A percentile compares a stretch with the other conserved stretches of the same genome.
Evolutionary conservation across 2,329 filamentous ascomycete genomes (phyloP).

Genomic region (Tolypocladium pustulatum): DNA sequence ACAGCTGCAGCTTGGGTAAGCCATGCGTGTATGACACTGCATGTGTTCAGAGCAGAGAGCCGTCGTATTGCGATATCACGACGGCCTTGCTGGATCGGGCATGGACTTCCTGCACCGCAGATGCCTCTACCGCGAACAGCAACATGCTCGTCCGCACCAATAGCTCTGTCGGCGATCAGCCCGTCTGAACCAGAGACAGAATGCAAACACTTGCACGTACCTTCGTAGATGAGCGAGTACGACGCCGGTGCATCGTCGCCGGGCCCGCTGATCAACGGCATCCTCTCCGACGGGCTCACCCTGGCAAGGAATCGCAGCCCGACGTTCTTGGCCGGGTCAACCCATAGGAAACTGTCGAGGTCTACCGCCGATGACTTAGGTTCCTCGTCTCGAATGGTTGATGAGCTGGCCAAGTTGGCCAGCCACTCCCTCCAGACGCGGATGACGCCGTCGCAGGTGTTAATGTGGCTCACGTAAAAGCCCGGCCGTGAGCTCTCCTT

Average conservation of each 20-base stretch:
- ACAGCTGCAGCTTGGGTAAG: background rate
- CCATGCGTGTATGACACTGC: background rate
- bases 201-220: constrained; percentile 29
- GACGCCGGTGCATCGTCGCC: constrained; percentile 58
- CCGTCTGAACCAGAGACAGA: background rate
- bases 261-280: constrained; percentile 42
- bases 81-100: constrained; percentile 55
- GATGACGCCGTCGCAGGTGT: constrained; percentile 56
- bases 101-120: constrained; percentile 48
- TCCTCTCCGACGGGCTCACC: constrained; percentile 20
- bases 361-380: background rate
- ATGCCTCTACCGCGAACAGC: constrained; percentile 55
- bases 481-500: constrained; percentile 51
- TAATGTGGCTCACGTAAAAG: constrained; percentile 53
- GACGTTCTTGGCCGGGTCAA: constrained; percentile 49
- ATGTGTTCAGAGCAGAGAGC: background rate
- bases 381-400: background rate
- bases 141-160: constrained; percentile 54
- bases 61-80: constrained; percentile 36
- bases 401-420: constrained; percentile 23
- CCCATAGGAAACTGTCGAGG: constrained; percentile 49
- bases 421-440: constrained; percentile 68
- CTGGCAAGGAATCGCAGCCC: constrained; percentile 58
- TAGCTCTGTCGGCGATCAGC: constrained; percentile 42
- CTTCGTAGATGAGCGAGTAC: constrained; percentile 63